Percentiles rank a stretch among this genome's conserved stretches.
Evolutionary conservation across 192 early-diverging fungal genomes (phyloP).

Genomic region (Umbelopsis ramanniana): DNA sequence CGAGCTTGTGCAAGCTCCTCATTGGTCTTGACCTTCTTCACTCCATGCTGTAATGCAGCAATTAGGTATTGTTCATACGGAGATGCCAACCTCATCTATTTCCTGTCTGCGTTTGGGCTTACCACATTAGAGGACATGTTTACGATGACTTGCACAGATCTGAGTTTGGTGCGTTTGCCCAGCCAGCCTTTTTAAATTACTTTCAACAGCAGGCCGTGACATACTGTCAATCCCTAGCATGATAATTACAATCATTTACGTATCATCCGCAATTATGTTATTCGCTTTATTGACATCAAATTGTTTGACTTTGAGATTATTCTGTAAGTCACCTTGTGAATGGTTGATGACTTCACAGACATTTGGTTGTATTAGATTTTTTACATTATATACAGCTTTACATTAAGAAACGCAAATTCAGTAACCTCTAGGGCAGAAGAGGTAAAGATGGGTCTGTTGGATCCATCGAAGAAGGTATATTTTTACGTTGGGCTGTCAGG

Average conservation of each 20-base stretch:
- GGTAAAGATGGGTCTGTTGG: neutral
- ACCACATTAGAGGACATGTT: constrained; percentile 13
- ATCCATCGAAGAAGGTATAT: neutral
- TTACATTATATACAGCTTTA: neutral
- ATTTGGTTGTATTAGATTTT: neutral
- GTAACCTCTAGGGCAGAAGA: neutral
- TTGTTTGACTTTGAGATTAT: too few relatives aligned
- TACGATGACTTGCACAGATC: neutral
- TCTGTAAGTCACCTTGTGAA: too few relatives aligned
- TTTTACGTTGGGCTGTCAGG: constrained; percentile 18
- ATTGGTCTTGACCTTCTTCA: constrained; percentile 40
- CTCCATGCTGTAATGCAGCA: constrained; percentile 39
- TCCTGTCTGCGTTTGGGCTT: neutral
- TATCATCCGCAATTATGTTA: too few relatives aligned
- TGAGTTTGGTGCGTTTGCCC: neutral
- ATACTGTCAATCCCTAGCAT: neutral
- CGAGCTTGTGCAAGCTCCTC: constrained; percentile 40
- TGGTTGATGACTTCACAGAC: too few relatives aligned
- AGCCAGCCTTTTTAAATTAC: neutral
- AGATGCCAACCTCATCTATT: neutral
- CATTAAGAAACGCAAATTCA: too few relatives aligned
- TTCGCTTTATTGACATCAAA: too few relatives aligned
- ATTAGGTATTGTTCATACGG: too few relatives aligned
- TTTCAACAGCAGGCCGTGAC: neutral
- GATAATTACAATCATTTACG: too few relatives aligned